Percentiles rank a stretch among this genome's conserved stretches.
These are phyloP conservation scores for Lachancea sp. DNA, from an alignment of 805 yeast genomes.

Conservation along the genomic window DNA sequence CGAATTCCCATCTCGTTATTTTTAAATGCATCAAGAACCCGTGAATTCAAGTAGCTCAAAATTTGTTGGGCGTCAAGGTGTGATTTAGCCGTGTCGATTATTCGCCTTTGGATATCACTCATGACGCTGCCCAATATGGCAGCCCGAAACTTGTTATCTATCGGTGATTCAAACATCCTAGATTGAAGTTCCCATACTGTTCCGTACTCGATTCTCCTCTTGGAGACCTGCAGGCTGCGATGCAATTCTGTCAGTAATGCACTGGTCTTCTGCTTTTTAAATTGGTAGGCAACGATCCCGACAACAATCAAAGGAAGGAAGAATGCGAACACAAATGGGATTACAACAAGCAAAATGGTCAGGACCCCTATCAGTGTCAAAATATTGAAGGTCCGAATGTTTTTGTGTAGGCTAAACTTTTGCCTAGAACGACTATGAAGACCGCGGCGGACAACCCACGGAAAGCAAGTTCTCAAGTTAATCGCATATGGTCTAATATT, in stretches of 20 bases:
- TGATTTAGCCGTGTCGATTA: neutral
- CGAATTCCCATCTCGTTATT: conserved; percentile 22
- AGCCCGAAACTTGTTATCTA: neutral
- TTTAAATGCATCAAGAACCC: conserved; percentile 23
- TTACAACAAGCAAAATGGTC: conserved; percentile 12
- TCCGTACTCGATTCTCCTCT: conserved; percentile 12
- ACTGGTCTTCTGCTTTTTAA: conserved; percentile 21
- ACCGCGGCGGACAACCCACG: neutral
- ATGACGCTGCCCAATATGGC: conserved; percentile 3
- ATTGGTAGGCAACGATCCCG: conserved; percentile 20
- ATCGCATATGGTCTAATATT: neutral
- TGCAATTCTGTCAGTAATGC: conserved; percentile 15
- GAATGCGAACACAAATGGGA: conserved; percentile 17
- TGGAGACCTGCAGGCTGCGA: conserved; percentile 14
- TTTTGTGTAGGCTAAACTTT: conserved; percentile 10
- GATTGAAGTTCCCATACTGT: conserved; percentile 6
- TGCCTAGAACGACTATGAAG: neutral
- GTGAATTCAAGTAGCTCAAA: conserved; percentile 12
- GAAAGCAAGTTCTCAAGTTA: neutral
- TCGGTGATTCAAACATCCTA: conserved; percentile 2
- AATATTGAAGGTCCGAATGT: conserved; percentile 12
- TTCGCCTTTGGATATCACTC: conserved; percentile 1
- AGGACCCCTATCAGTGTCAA: conserved; percentile 15
- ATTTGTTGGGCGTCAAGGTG: conserved; percentile 6
- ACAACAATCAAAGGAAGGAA: conserved; percentile 23